Percentiles rank a stretch among this genome's conserved stretches.
Conservation (phyloP, 805 yeast species). For the Grigorovia jiainica region DNA sequence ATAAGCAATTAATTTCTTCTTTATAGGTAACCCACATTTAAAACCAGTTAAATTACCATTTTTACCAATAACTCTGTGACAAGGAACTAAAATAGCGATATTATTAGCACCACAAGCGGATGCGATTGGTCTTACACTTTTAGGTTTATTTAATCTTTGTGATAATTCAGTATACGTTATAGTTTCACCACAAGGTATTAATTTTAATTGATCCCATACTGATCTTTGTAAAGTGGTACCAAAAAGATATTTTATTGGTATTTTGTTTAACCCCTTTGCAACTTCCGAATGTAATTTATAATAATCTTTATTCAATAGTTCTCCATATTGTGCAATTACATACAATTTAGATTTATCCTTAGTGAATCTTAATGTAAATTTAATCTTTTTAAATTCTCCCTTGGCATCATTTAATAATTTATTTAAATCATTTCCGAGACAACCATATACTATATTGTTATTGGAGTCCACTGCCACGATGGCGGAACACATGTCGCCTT, state of each 20-base stretch:
- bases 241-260: conserved; percentile 23
- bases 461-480: neutral
- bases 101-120: conserved; percentile 34
- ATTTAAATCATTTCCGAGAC: conserved; percentile 12
- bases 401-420: conserved; percentile 7
- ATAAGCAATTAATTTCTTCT: conserved; percentile 15
- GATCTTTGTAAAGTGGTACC: conserved; percentile 33
- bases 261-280: neutral
- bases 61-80: conserved; percentile 33
- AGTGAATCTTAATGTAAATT: neutral
- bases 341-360: neutral
- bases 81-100: conserved; percentile 34
- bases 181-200: conserved; percentile 25
- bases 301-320: neutral
- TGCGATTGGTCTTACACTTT: conserved; percentile 33
- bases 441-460: conserved; percentile 11
- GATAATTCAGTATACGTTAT: conserved; percentile 31
- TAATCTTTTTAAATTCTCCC: conserved; percentile 7
- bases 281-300: conserved; percentile 1
- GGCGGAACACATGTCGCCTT: neutral
- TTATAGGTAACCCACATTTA: conserved; percentile 31
- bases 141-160: conserved; percentile 19
- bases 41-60: conserved; percentile 31
- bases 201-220: conserved; percentile 31
- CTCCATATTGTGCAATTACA: neutral